A percentile compares a stretch with the other conserved stretches of the same genome.
phyloP scores from a whole-genome alignment of 306 rosid species.

The Mimosa pudica region DNA sequence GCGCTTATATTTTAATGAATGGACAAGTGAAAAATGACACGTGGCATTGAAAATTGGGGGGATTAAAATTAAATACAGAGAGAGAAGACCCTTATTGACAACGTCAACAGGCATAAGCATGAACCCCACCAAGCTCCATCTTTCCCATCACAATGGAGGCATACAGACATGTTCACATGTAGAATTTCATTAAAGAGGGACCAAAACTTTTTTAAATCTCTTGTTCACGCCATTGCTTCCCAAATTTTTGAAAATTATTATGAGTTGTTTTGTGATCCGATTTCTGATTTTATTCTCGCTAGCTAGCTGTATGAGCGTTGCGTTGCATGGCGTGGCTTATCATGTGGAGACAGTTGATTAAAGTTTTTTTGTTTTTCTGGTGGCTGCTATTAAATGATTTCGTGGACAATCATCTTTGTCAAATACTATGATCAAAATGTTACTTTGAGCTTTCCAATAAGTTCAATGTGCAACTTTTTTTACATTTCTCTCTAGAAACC shows the following conservation, averaged over 20 bases:
- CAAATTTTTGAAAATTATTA: neutral
- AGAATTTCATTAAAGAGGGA: neutral
- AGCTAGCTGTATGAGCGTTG: neutral
- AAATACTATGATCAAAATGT: neutral
- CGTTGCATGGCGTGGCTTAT: neutral
- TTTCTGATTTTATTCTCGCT: neutral
- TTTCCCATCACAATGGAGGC: neutral
- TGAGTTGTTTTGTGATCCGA: neutral
- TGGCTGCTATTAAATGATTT: neutral
- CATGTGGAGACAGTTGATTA: neutral
- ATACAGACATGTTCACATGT: conserved; percentile 4
- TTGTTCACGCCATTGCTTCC: neutral
- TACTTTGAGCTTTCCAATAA: neutral
- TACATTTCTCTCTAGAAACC: no score
- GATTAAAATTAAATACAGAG: neutral
- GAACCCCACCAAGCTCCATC: neutral
- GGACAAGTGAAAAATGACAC: neutral
- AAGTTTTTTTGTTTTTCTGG: neutral
- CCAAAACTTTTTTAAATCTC: neutral
- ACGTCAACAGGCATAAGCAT: neutral
- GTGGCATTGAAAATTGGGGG: neutral
- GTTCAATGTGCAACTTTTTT: no score
- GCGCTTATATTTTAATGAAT: neutral
- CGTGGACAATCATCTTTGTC: neutral
- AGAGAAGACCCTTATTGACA: neutral